Evolutionary conservation across 139 green algal genomes (phyloP), one percentile per base, ranked within the genome.

Genomic region (Zygnema cylindricum): DNA sequence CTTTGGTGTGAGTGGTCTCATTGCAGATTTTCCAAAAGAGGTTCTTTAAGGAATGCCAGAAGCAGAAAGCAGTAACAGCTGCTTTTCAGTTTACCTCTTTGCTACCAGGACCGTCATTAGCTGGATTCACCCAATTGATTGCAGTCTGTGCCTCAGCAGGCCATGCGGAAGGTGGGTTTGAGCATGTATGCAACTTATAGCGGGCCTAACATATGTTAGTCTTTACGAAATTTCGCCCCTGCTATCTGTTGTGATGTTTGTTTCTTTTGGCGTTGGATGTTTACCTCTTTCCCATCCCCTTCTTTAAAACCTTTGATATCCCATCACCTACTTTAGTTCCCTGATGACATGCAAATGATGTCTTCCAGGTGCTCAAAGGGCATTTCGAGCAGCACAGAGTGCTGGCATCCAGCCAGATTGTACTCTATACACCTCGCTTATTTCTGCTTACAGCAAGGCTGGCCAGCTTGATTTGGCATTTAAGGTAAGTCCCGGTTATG

Each of bases 401-500:
- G 84, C 86, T 43, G 36, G 79, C 49, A 38, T 84, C 32, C 39
- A 55, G 25, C 82, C 86, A 32, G 86, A 91, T 75, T 77, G 79
- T 38, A 16, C 32, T 23, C 69, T 91, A 1, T 91, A 91, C 81
- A 91, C 86, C 11, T 43, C 39, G 11, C 86, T 91, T 40, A 91
- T 91, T 69, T 73, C 79, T 21, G 49, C 86, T 33, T 91, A 54
- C 39, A 55, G 39, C 43, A 83, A 84, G 41, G 32, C 78, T 30
- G 79, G 82, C 79, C 79, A 82, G 57, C 30, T 89, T 36, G 86
- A 91, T 63, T 42, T 91, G 11, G 86, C 86, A 0, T 91, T 91
- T 81, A 91, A 91, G 86, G 81, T 86, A 3, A 83, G 82, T 83
- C 33, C 39, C 11, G 40, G 40, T 69, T 43, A n/a, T n/a, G n/a